Base-by-base conservation (phyloP, 2,329 filamentous ascomycete genomes). In the Paraphoma chrysanthemicola region DNA sequence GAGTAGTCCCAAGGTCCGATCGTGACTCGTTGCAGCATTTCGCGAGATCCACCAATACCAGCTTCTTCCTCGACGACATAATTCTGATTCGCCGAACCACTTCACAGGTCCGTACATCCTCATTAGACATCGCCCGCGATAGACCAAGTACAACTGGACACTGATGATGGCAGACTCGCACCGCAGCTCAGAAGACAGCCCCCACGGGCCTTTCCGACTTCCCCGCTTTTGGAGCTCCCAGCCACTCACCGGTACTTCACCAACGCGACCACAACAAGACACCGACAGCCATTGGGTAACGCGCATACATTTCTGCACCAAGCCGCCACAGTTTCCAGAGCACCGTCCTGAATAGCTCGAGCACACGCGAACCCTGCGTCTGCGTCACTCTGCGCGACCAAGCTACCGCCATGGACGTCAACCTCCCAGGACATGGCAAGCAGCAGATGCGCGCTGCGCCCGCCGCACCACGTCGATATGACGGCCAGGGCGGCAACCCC, bases 401-500 rank as follows among this genome's bases (percentile, higher is more conserved):
- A 55, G 57, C 53, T 54, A n/a, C 60, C 57, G 62, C 56, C 66
- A 78, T 78, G 75, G 75, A 78, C 51, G 63, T 73, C 51, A 72
- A 70, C 65, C 71, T 74, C 60, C 70, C 72, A 54, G 66, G 61
- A 53, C 72, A 75, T 59, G 65, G 66, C 66, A 71, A 76, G 66
- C 73, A 76, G 60, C 73, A 76, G 62, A 71, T 73, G 70, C 75
- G 69, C 68, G 73, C 72, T 54, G 64, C 67, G 48, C 67, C 72
- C 36, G 73, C 73, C 39, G 74, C 63, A 51, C 77, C 71, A 54
- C 79, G 62, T 71, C 79, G 77, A 63, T 83, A 83, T 59, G 81
- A 83, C 59, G 81, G 81, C 38, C 77, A 79, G 69, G 79, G 82
- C 58, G 81, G 81, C 46, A 78, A 80, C 57, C 80, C 80, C 36